A percentile compares a stretch with the other conserved stretches of the same genome.
Evolutionary conservation across 306 rosid genomes (phyloP).

Genomic region (Benincasa hispida): DNA sequence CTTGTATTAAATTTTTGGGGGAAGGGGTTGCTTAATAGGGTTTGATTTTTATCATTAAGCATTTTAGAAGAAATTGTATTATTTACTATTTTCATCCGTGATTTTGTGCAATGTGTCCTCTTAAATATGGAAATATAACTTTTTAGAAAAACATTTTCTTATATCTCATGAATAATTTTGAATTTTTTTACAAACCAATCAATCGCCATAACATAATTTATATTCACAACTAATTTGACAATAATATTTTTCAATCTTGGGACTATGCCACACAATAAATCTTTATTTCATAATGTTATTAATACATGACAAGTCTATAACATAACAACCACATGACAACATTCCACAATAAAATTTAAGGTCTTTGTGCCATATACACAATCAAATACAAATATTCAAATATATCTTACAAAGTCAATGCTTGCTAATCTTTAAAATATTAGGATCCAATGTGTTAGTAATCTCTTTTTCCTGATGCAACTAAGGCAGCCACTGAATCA

Average conservation of each 20-base stretch:
- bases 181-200: neutral
- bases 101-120: no score
- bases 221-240: neutral
- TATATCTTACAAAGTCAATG: neutral
- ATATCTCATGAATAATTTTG: no score
- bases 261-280: neutral
- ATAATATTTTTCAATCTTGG: neutral
- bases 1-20: no score
- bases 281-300: neutral
- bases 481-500: slow-evolving; percentile 56
- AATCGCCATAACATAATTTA: neutral
- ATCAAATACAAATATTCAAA: neutral
- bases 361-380: neutral
- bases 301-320: neutral
- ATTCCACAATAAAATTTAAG: neutral
- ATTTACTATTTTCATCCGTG: no score
- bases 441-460: no score
- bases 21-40: no score
- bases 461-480: neutral
- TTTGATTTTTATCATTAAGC: no score
- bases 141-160: neutral
- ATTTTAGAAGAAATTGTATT: no score
- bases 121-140: neutral
- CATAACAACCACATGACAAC: neutral
- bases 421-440: neutral